Base-by-base conservation (phyloP, 176 grass and related monocot species). In the Carex kokanica region DNA sequence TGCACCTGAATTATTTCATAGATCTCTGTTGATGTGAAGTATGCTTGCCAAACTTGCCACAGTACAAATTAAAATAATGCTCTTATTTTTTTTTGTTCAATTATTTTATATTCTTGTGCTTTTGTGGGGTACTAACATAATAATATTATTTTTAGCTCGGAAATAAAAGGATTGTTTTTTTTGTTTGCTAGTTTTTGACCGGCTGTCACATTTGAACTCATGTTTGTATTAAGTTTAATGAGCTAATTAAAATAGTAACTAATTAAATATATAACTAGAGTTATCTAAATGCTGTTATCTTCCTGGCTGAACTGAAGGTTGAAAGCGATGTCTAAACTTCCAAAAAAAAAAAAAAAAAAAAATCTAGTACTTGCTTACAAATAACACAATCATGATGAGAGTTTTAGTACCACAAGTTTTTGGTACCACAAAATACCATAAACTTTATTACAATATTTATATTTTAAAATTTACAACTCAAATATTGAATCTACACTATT, bases 1-100 rank as follows among this genome's bases (percentile, higher is more conserved):
- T 72, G 68, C 68, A 72, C 68, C 68, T 72, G n/a, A 72, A 72
- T 72, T 72, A 71, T 71, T 72, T 72, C 20, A 2, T 25, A 13
- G 11, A 21, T 51, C 70, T 74, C 11, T 74, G 23, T 49, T 49
- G 18, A 51, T 74, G 70, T 25, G 18, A 51, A 51, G 3, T 74
- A 51, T 74, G 20, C 70, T 51, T 51, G 41, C 41, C 70, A 74
- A 51, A 74, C 41, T 74, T 24, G 41, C 21, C 70, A 15, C 21
- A 53, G 47, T 55, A 29, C 47, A 74, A 54, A 16, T 47, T 52
- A 75, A 54, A 52, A 12, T 75, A 75, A 75, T 75, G 18, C 1
- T 8, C 4, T 54, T 1, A 4, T 24, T 9, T 23, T 51, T 51
- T 54, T 29, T 54, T 75, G 23, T 54, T 75, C 2, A 52, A 29